Evolutionary conservation across 2,329 filamentous ascomycete genomes (phyloP).

Genomic region (Cryphonectria parasitica): DNA sequence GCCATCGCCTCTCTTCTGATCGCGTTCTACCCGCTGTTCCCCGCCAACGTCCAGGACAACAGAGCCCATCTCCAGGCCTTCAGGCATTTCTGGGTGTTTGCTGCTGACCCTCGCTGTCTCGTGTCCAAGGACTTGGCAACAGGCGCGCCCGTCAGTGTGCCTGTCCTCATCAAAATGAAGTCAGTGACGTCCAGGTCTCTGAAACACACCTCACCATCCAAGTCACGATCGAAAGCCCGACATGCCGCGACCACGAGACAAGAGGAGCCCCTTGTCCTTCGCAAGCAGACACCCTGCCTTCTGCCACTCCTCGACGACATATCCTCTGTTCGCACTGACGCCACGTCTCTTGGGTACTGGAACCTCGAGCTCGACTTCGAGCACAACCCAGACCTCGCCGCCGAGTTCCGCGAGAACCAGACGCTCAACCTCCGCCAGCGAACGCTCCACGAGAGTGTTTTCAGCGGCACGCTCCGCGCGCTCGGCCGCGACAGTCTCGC

Average conservation of each 20-base stretch:
- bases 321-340: constrained; percentile 60
- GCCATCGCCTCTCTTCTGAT: constrained; percentile 85
- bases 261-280: constrained; percentile 42
- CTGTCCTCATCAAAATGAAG: constrained; percentile 67
- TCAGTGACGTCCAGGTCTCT: constrained; percentile 43
- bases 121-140: constrained; percentile 87
- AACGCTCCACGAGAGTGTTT: constrained; percentile 68
- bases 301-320: constrained; percentile 69
- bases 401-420: constrained; percentile 70
- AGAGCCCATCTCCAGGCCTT: constrained; percentile 94
- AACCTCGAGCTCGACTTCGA: constrained; percentile 77
- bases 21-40: constrained; percentile 93
- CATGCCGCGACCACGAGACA: constrained; percentile 11
- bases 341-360: constrained; percentile 73
- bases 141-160: constrained; percentile 74
- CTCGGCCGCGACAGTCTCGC: constrained; percentile 54
- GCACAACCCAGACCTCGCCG: constrained; percentile 61
- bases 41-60: constrained; percentile 87
- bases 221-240: constrained; percentile 36
- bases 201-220: constrained; percentile 42
- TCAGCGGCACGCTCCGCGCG: constrained; percentile 74
- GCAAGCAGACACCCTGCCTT: constrained; percentile 59
- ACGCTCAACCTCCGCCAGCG: constrained; percentile 75
- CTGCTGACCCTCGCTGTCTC: constrained; percentile 85
- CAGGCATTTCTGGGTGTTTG: constrained; percentile 95